A percentile compares a stretch with the other conserved stretches of the same genome.
Evolutionary conservation across 1,139 yeast genomes (phyloP).

Genomic region (Yamadazyma jaroonii): DNA sequence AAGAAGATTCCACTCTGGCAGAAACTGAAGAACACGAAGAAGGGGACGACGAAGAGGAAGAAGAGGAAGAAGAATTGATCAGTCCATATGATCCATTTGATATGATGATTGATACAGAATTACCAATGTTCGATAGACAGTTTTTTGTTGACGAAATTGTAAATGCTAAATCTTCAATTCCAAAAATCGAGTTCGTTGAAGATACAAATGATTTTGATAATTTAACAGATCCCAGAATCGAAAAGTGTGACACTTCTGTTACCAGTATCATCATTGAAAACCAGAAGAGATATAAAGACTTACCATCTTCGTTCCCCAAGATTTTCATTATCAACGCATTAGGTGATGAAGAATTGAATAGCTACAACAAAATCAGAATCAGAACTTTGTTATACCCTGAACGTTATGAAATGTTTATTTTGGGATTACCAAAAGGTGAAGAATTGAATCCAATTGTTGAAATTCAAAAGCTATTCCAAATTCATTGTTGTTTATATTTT

Average conservation of each 20-base stretch:
- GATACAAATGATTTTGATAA: slow-evolving; percentile 13
- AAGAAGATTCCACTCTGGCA: not conserved
- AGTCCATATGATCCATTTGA: slow-evolving; percentile 42
- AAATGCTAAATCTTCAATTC: slow-evolving; percentile 20
- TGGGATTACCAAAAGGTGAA: slow-evolving; percentile 48
- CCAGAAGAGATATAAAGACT: slow-evolving; percentile 28
- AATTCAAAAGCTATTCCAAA: slow-evolving; percentile 52
- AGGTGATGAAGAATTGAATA: slow-evolving; percentile 20
- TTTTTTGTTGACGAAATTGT: slow-evolving; percentile 30
- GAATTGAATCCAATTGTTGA: slow-evolving; percentile 74
- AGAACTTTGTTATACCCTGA: slow-evolving; percentile 41
- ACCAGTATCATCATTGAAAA: slow-evolving; percentile 29
- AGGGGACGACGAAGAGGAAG: slow-evolving; percentile 11
- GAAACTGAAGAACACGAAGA: slow-evolving; percentile 8
- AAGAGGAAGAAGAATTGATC: slow-evolving; percentile 20
- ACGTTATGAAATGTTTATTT: slow-evolving; percentile 38
- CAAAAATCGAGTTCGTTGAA: slow-evolving; percentile 21
- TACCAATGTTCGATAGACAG: slow-evolving; percentile 32
- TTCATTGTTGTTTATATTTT: slow-evolving; percentile 41
- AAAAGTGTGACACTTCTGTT: slow-evolving; percentile 26
- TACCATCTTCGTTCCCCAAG: slow-evolving; percentile 41
- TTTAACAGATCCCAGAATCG: slow-evolving; percentile 18
- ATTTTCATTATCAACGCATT: slow-evolving; percentile 17
- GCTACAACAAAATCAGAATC: slow-evolving; percentile 31
- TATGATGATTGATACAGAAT: slow-evolving; percentile 31